phyloP scores from a whole-genome alignment of 2,329 filamentous ascomycete species.

The Thelonectria olida region DNA sequence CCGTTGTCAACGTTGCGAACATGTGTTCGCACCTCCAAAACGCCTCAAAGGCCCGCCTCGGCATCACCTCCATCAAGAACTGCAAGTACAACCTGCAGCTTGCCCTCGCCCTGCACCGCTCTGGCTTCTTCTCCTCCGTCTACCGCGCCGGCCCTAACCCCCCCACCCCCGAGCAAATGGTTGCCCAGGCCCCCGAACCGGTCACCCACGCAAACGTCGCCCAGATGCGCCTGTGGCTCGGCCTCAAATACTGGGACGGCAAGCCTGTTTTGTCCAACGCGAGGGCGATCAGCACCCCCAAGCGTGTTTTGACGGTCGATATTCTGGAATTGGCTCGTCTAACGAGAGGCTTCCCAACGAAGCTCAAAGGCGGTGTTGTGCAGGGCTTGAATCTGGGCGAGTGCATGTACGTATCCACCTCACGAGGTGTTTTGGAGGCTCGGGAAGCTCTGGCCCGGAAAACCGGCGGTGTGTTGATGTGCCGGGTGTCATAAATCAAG shows the following conservation, averaged over 20 bases:
- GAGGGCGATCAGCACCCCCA: constrained; percentile 76
- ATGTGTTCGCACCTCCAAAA: constrained; percentile 94
- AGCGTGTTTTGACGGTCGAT: constrained; percentile 73
- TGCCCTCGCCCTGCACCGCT: constrained; percentile 79
- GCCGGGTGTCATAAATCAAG: constrained; percentile 64
- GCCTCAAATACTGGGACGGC: constrained; percentile 89
- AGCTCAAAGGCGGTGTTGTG: constrained; percentile 70
- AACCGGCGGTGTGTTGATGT: constrained; percentile 82
- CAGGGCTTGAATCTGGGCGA: constrained; percentile 83
- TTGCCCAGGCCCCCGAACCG: constrained; percentile 59
- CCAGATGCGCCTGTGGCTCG: constrained; percentile 82
- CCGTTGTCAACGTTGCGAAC: constrained; percentile 76
- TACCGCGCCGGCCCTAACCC: constrained; percentile 72
- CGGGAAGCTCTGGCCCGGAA: constrained; percentile 84
- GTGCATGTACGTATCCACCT: constrained; percentile 81
- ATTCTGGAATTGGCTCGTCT: constrained; percentile 70
- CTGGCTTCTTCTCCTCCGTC: constrained; percentile 83
- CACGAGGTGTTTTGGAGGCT: constrained; percentile 80
- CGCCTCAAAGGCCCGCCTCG: constrained; percentile 82
- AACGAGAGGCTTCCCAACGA: constrained; percentile 71
- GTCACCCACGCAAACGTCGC: constrained; percentile 78
- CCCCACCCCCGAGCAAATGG: constrained; percentile 57
- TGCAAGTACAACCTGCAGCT: constrained; percentile 83
- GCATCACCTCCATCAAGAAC: constrained; percentile 83
- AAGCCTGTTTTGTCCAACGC: constrained; percentile 79